phyloP scores from a whole-genome alignment of 768 basidiomycete species.

The Kwoniella mangroviensis region DNA sequence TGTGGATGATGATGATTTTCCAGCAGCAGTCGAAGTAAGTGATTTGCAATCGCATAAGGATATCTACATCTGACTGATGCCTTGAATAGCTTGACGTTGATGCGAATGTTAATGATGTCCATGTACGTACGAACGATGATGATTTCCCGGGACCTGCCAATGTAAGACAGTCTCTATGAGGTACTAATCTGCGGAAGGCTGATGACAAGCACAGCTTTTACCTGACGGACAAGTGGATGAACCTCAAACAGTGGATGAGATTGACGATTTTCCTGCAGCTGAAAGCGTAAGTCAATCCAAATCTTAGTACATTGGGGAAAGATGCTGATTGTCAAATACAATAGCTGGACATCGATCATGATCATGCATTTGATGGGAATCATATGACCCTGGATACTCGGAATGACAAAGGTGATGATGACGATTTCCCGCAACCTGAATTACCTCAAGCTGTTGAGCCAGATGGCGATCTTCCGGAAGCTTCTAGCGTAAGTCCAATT shows the following conservation, averaged over 20 bases:
- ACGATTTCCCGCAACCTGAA: background rate
- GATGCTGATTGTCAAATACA: too few species aligned
- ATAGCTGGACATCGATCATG: background rate
- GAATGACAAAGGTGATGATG: background rate
- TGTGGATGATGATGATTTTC: constrained; percentile 1
- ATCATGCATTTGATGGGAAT: too few species aligned
- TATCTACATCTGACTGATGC: background rate
- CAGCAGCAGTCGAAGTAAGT: background rate
- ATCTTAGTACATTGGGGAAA: background rate
- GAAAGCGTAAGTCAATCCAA: constrained; percentile 3
- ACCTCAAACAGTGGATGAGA: background rate
- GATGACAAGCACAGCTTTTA: background rate
- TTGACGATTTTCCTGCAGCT: constrained; percentile 19
- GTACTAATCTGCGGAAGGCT: background rate
- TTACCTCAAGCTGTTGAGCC: too few species aligned
- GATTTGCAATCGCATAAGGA: background rate
- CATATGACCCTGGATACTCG: background rate
- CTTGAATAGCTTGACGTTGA: background rate
- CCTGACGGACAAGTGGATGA: background rate
- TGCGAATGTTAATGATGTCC: background rate
- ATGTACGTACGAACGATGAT: background rate
- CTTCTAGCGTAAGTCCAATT: too few species aligned
- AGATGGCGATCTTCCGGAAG: too few species aligned
- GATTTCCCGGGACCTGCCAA: background rate
- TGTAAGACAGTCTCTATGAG: background rate